Evolutionary conservation across 2,329 filamentous ascomycete genomes (phyloP).

Genomic region (Pleoardoris graminearum): DNA sequence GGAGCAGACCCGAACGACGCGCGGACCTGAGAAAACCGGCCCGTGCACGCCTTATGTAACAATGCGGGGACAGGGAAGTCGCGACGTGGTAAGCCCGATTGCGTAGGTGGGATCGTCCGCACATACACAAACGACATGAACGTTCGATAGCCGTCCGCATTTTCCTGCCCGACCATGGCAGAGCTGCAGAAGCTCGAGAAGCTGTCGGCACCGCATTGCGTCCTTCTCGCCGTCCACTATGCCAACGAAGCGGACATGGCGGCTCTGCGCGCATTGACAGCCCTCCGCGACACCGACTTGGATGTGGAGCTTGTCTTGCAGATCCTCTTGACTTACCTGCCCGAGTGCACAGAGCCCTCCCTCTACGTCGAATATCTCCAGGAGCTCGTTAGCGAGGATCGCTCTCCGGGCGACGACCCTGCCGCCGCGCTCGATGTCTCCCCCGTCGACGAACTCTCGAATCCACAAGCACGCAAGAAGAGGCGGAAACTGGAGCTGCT

Average conservation of each 20-base stretch:
- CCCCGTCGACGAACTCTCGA: constrained; percentile 61
- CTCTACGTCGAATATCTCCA: constrained; percentile 65
- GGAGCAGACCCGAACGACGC: too few relatives aligned
- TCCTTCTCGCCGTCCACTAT: constrained; percentile 73
- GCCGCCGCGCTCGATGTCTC: constrained; percentile 56
- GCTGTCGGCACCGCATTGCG: constrained; percentile 68
- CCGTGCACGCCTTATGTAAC: background rate
- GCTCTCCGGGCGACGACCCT: constrained; percentile 46
- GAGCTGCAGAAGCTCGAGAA: constrained; percentile 33
- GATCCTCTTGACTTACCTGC: constrained; percentile 75
- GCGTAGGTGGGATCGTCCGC: background rate
- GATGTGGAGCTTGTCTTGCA: constrained; percentile 68
- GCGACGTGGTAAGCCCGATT: constrained; percentile 3
- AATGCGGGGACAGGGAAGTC: background rate
- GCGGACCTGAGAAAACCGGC: background rate
- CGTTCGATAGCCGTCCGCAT: background rate
- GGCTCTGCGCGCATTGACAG: constrained; percentile 63
- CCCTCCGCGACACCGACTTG: constrained; percentile 61
- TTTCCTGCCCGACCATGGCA: constrained; percentile 20
- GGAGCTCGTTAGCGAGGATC: constrained; percentile 57
- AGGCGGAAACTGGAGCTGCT: constrained; percentile 66
- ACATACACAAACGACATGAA: background rate
- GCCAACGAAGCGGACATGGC: constrained; percentile 68
- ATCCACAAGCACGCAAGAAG: constrained; percentile 66
- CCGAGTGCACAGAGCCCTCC: constrained; percentile 68